Conservation (phyloP, 1,139 yeast species). For the Pichia norvegensis region DNA sequence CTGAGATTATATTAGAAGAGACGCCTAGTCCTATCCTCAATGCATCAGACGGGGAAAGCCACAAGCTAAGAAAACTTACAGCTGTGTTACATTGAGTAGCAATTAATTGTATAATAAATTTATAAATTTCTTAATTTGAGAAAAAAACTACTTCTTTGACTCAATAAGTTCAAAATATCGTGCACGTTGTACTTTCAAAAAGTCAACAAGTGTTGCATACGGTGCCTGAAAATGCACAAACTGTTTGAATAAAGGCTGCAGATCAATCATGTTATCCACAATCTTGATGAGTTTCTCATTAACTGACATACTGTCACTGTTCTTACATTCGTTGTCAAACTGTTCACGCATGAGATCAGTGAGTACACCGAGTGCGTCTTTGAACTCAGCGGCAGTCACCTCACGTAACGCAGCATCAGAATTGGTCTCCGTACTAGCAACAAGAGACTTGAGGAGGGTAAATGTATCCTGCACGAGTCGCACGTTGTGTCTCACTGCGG, state of each 20-base stretch:
- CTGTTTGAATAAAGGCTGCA: conserved; percentile 46
- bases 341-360: conserved; percentile 37
- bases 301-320: not conserved
- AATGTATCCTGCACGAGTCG: conserved; percentile 38
- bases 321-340: conserved; percentile 25
- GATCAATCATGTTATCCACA: conserved; percentile 31
- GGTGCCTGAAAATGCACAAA: conserved; percentile 40
- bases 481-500: conserved; percentile 39
- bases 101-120: too few relatives aligned
- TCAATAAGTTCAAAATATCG: conserved; percentile 27
- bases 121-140: too few relatives aligned
- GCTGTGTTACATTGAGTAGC: not conserved
- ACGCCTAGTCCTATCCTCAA: conserved; percentile 12
- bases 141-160: too few relatives aligned
- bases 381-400: conserved; percentile 31
- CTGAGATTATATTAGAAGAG: conserved; percentile 1
- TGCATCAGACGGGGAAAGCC: conserved; percentile 6
- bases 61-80: conserved; percentile 3
- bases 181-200: conserved; percentile 31
- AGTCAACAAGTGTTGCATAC: conserved; percentile 39
- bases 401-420: conserved; percentile 11
- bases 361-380: conserved; percentile 34
- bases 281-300: conserved; percentile 15
- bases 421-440: conserved; percentile 20
- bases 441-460: conserved; percentile 35